Evolutionary conservation across 768 basidiomycete species (phyloP), one percentile per base, ranked within the genome.

Genomic region (Tricholoma saponaceum): DNA sequence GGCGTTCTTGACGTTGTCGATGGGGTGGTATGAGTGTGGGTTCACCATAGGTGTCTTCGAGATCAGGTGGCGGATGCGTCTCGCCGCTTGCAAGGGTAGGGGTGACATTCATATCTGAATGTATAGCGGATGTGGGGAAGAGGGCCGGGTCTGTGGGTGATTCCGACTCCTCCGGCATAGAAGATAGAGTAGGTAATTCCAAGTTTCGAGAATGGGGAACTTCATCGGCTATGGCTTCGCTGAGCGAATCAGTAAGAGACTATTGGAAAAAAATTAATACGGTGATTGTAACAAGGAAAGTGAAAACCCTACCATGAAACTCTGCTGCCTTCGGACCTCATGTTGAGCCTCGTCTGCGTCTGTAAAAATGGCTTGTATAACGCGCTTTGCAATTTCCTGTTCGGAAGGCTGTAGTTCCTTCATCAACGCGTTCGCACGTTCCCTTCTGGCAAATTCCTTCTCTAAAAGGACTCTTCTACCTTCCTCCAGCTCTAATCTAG

Each of bases 341-440:
- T 83, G 83, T 14, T 69, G 69, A 9, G 66, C 63, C 58, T 79
- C 79, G 53, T 79, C 76, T 35, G 79, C 79, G 53, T 82, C 79
- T 2, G 72, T 79, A 57, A 89, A 91, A 35, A 91, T 71, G 0
- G 84, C 81, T 59, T 86, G 83, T 20, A 91, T 73, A 28, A 92
- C 80, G 51, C 84, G 81, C 56, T 76, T 78, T 3, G 88, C 89
- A 18, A 89, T 73, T 1, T 89, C 88, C 61, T 79, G 79, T 55
- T 92, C 90, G 1, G 84, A 80, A 5, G 72, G 75, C 50, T 73
- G 74, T 14, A 91, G 68, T 61, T 86, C 86, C 44, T 76, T 76
- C 61, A 89, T 63, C 44, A 90, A 58, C 28, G 74, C 76, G 16
- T 86, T 76, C 0, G 83, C 84, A 28, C 85, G 77, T 20, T 70